A percentile compares a stretch with the other conserved stretches of the same genome.
Conservation (phyloP, 108 stramenopile genomes). For the Epipyxis sp. region DNA sequence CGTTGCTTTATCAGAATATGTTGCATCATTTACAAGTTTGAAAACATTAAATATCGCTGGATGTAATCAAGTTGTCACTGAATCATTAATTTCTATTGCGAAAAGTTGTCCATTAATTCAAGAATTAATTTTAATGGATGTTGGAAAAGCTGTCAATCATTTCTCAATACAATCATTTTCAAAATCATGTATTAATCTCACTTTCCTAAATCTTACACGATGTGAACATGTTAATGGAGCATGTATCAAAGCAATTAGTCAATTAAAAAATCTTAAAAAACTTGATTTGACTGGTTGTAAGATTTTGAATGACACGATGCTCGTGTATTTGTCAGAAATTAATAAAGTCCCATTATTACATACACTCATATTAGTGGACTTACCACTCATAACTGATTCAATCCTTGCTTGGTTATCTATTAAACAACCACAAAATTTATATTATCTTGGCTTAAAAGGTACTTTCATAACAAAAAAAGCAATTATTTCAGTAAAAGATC, state of each 20-base stretch:
- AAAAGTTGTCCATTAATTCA: neutral
- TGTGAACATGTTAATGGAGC: neutral
- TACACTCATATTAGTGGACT: neutral
- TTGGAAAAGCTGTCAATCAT: constrained; percentile 10
- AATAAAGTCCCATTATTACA: neutral
- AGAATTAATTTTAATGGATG: constrained; percentile 14
- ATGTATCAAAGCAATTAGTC: constrained; percentile 6
- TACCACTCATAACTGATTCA: neutral
- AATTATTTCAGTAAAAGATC: neutral
- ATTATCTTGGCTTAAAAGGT: neutral
- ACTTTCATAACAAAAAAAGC: neutral
- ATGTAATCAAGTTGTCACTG: constrained; percentile 16
- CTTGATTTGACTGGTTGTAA: constrained; percentile 16
- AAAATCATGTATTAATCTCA: neutral
- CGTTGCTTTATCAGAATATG: neutral
- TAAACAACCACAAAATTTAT: neutral
- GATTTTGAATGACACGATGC: neutral
- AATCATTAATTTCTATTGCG: constrained; percentile 12
- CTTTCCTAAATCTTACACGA: neutral
- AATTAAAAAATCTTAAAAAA: neutral
- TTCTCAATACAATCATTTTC: neutral
- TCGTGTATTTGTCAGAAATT: neutral
- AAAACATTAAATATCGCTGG: neutral
- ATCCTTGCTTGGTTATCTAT: constrained; percentile 16
- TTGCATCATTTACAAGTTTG: neutral